These are phyloP conservation scores for Lotus japonicus DNA, from an alignment of 306 rosid genomes.

Conservation along the genomic window DNA sequence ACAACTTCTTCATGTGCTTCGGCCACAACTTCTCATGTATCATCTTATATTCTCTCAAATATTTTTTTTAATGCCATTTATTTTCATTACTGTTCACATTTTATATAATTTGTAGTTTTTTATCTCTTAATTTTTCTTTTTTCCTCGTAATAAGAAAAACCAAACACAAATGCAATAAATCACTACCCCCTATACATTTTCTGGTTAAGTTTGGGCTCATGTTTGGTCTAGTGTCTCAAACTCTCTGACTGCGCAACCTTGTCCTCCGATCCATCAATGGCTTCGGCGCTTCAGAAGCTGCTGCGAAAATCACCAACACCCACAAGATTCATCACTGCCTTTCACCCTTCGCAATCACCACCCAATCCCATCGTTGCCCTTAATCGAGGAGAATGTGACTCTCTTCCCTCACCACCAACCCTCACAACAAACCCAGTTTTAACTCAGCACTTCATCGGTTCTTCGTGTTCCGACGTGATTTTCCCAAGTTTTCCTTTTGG, in stretches of 20 bases:
- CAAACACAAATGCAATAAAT: not conserved
- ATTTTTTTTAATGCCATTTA: too few relatives aligned
- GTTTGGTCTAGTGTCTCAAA: not conserved
- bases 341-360: conserved; percentile 5
- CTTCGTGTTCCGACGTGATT: conserved; percentile 23
- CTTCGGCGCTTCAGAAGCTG: conserved; percentile 56
- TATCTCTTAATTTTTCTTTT: too few relatives aligned
- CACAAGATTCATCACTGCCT: conserved; percentile 26
- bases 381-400: conserved; percentile 5
- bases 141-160: too few relatives aligned
- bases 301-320: conserved; percentile 27
- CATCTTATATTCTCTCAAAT: too few relatives aligned
- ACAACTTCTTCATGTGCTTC: too few relatives aligned
- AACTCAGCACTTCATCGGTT: not conserved
- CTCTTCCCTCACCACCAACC: not conserved
- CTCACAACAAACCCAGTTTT: not conserved
- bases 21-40: too few relatives aligned
- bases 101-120: too few relatives aligned
- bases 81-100: too few relatives aligned
- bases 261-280: conserved; percentile 36
- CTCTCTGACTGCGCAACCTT: not conserved
- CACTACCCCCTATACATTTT: too few relatives aligned
- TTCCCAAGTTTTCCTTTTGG: conserved; percentile 59
- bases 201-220: not conserved
- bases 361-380: conserved; percentile 11